A percentile compares a stretch with the other conserved stretches of the same genome.
Evolutionary conservation across 352 stramenopile genomes (phyloP).

Genomic region (Phytopythium aichiense): DNA sequence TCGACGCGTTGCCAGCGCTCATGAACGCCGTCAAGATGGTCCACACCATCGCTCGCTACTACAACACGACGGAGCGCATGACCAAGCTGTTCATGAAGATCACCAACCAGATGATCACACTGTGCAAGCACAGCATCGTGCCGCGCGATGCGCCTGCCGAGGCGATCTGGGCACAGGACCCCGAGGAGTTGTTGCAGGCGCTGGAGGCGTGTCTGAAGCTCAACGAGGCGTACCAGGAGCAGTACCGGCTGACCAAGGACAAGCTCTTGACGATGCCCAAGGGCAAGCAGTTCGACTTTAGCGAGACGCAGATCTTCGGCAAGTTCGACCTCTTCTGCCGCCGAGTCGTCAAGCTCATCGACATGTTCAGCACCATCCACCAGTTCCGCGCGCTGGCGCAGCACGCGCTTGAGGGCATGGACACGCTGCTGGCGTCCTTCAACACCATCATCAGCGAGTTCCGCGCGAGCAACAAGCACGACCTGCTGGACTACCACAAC

Average conservation of each 20-base stretch:
- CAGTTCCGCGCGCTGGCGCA: slow-evolving; percentile 88
- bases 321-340: slow-evolving; percentile 91
- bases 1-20: slow-evolving; percentile 78
- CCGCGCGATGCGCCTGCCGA: slow-evolving; percentile 44
- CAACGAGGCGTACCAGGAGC: slow-evolving; percentile 90
- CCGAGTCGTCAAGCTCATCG: slow-evolving; percentile 87
- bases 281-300: slow-evolving; percentile 90
- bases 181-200: slow-evolving; percentile 50
- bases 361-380: slow-evolving; percentile 91
- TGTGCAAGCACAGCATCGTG: slow-evolving; percentile 72
- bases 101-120: slow-evolving; percentile 87
- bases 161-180: slow-evolving; percentile 75
- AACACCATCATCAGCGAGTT: slow-evolving; percentile 83
- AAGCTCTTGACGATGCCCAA: slow-evolving; percentile 88
- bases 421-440: slow-evolving; percentile 70
- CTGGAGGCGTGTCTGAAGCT: slow-evolving; percentile 82
- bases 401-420: slow-evolving; percentile 92
- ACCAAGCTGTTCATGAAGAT: slow-evolving; percentile 91
- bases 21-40: slow-evolving; percentile 92
- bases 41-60: slow-evolving; percentile 86
- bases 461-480: slow-evolving; percentile 63
- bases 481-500: slow-evolving; percentile 86
- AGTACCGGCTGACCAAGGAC: slow-evolving; percentile 87
- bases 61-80: slow-evolving; percentile 89
- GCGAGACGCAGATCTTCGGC: slow-evolving; percentile 88